Conservation (phyloP, 495 filamentous ascomycete genomes). For the Podospora sp. region DNA sequence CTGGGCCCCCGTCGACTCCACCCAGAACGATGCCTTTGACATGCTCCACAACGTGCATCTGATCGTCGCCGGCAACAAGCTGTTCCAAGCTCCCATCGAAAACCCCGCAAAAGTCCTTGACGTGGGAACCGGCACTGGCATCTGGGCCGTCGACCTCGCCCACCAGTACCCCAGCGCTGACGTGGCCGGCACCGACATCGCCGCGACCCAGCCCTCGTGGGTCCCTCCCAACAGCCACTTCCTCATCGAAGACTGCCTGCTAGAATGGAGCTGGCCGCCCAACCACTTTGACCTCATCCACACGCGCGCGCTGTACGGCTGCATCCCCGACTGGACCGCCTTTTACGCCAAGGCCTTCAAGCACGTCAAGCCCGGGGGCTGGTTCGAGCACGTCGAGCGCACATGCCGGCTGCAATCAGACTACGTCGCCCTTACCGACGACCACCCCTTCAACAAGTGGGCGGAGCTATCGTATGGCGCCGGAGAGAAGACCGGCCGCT, state of each 20-base stretch:
- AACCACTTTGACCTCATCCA: slow-evolving; percentile 58
- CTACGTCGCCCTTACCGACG: slow-evolving; percentile 27
- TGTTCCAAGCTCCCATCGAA: slow-evolving; percentile 5
- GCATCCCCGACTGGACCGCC: slow-evolving; percentile 19
- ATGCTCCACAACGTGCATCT: slow-evolving; percentile 10
- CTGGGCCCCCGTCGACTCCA: slow-evolving; percentile 5
- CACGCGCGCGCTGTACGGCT: slow-evolving; percentile 53
- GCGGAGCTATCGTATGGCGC: slow-evolving; percentile 4
- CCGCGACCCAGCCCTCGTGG: slow-evolving; percentile 22
- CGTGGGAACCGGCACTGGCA: slow-evolving; percentile 8
- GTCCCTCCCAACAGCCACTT: slow-evolving; percentile 55
- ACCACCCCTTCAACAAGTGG: slow-evolving; percentile 40
- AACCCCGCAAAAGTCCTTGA: slow-evolving; percentile 5
- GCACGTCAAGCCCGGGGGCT: slow-evolving; percentile 44
- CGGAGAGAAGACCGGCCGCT: slow-evolving; percentile 13
- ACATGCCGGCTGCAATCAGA: slow-evolving; percentile 30
- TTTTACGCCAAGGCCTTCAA: slow-evolving; percentile 35
- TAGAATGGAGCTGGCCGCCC: slow-evolving; percentile 55
- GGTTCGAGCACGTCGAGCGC: slow-evolving; percentile 32
- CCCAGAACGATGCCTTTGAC: slow-evolving; percentile 11
- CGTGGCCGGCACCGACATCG: slow-evolving; percentile 7
- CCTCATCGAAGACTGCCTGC: slow-evolving; percentile 57
- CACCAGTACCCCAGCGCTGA: slow-evolving; percentile 6
- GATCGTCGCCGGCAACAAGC: slow-evolving; percentile 8
- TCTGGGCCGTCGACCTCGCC: slow-evolving; percentile 12